Evolutionary conservation across 192 early-diverging fungal genomes (phyloP).

Genomic region (Mortierella claussenii): DNA sequence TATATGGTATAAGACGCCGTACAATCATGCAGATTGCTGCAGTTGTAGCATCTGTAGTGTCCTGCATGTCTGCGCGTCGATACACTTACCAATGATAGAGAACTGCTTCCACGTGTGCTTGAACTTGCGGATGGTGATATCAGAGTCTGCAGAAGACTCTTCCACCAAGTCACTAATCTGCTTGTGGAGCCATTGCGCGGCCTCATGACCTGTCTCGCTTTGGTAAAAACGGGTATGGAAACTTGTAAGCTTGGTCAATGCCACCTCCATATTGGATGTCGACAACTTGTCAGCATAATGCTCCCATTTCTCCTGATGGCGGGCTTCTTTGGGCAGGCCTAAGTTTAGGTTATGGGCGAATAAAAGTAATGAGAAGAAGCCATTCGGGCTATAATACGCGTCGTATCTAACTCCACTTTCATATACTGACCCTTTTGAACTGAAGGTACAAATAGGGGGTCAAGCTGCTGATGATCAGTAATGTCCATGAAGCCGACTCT

Average conservation of each 20-base stretch:
- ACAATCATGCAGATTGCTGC: too few relatives aligned
- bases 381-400: background rate
- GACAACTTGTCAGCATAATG: slow-evolving; percentile 69
- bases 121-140: slow-evolving; percentile 79
- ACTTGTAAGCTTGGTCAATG: slow-evolving; percentile 77
- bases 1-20: too few relatives aligned
- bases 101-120: slow-evolving; percentile 85
- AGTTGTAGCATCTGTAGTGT: too few relatives aligned
- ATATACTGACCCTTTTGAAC: background rate
- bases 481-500: slow-evolving; percentile 90
- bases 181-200: slow-evolving; percentile 75
- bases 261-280: slow-evolving; percentile 71
- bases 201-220: slow-evolving; percentile 69
- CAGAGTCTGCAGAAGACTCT: slow-evolving; percentile 26
- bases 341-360: background rate
- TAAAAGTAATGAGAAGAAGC: background rate
- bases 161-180: slow-evolving; percentile 63
- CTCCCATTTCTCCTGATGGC: slow-evolving; percentile 66
- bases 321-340: slow-evolving; percentile 65
- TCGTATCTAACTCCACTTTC: background rate
- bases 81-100: slow-evolving; percentile 64
- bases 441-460: slow-evolving; percentile 9
- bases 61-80: too few relatives aligned
- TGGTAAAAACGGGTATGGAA: slow-evolving; percentile 95
- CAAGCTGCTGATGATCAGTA: slow-evolving; percentile 76